Conservation (phyloP, 805 yeast genomes). For the Myxozyma mucilagina region DNA sequence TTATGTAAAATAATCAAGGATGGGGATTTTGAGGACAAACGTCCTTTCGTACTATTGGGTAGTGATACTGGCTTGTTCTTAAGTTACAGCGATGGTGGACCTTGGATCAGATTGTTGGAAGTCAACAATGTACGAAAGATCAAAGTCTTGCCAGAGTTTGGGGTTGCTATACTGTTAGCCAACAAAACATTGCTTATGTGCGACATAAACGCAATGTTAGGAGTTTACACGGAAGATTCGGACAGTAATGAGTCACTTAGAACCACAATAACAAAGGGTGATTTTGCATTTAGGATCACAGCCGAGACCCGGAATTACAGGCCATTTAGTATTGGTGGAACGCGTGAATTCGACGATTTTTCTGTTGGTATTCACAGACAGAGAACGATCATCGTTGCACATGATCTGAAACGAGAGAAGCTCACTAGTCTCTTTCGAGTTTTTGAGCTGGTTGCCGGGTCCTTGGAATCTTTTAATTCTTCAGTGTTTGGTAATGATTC, state of each 20-base stretch:
- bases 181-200: slow-evolving; percentile 53
- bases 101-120: slow-evolving; percentile 62
- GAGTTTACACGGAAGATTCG: not conserved
- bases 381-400: slow-evolving; percentile 38
- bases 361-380: slow-evolving; percentile 50
- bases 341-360: slow-evolving; percentile 56
- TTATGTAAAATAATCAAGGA: not conserved
- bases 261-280: not conserved
- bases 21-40: not conserved
- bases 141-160: slow-evolving; percentile 56
- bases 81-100: slow-evolving; percentile 36
- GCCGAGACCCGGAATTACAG: not conserved
- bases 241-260: not conserved
- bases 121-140: slow-evolving; percentile 57
- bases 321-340: slow-evolving; percentile 47
- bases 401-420: slow-evolving; percentile 45
- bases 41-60: slow-evolving; percentile 51
- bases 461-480: slow-evolving; percentile 7
- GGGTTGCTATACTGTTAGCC: slow-evolving; percentile 60
- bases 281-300: not conserved
- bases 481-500: not conserved
- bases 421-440: slow-evolving; percentile 70
- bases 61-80: slow-evolving; percentile 63
- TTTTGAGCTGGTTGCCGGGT: slow-evolving; percentile 53
- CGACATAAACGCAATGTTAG: not conserved